Percentiles rank a stretch among this genome's conserved stretches.
Conservation (phyloP, 2,329 filamentous ascomycete species). For the Ascochyta koolunga region DNA sequence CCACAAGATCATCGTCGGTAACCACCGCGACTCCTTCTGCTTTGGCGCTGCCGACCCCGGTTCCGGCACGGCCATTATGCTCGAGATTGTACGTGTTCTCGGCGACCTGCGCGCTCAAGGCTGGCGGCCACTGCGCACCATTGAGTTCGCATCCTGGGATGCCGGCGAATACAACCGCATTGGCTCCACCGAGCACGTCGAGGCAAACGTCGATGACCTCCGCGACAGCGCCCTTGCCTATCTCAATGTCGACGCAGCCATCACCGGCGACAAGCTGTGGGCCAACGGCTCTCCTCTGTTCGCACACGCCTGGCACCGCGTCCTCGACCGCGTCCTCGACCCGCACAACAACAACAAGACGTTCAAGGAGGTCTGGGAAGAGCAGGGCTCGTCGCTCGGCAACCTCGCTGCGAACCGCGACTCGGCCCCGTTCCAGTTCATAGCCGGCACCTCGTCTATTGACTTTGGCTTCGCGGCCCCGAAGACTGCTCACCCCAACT, state of each 20-base stretch:
- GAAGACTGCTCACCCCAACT: slow-evolving; percentile 48
- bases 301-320: slow-evolving; percentile 71
- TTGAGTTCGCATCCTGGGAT: slow-evolving; percentile 98
- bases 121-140: slow-evolving; percentile 91
- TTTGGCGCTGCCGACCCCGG: slow-evolving; percentile 87
- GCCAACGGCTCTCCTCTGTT: slow-evolving; percentile 84
- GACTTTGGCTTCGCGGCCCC: slow-evolving; percentile 73
- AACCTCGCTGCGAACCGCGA: slow-evolving; percentile 78
- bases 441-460: slow-evolving; percentile 85
- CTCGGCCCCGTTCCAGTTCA: slow-evolving; percentile 87
- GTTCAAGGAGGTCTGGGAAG: slow-evolving; percentile 78
- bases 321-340: slow-evolving; percentile 76
- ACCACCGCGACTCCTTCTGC: slow-evolving; percentile 91
- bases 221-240: slow-evolving; percentile 81
- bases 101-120: slow-evolving; percentile 76
- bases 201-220: slow-evolving; percentile 76
- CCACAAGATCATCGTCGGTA: slow-evolving; percentile 88
- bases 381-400: slow-evolving; percentile 63
- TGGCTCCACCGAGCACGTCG: slow-evolving; percentile 93
- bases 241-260: slow-evolving; percentile 85
- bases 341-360: slow-evolving; percentile 71
- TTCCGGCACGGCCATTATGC: slow-evolving; percentile 84
- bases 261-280: slow-evolving; percentile 75
- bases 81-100: slow-evolving; percentile 86
- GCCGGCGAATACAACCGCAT: slow-evolving; percentile 91